Evolutionary conservation across 768 basidiomycete genomes (phyloP).

Genomic region (Russula foetens): DNA sequence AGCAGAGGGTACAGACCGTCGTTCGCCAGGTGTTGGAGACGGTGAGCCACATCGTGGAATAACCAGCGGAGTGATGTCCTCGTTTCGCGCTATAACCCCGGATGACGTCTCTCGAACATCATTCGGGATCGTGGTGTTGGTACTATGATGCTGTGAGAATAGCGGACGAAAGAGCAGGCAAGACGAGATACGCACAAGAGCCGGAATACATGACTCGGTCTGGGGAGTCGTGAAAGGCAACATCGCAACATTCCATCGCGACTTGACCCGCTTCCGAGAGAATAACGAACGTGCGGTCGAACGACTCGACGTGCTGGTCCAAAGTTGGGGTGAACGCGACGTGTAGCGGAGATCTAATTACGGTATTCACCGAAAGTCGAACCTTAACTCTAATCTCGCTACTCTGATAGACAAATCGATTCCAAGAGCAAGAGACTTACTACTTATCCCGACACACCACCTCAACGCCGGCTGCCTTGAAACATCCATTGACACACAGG

Average conservation of each 20-base stretch:
- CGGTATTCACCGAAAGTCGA: background rate
- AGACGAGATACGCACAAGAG: background rate
- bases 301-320: background rate
- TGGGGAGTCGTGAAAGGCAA: slow-evolving; percentile 34
- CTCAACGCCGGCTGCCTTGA: slow-evolving; percentile 59
- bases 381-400: slow-evolving; percentile 17
- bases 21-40: background rate
- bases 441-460: slow-evolving; percentile 9
- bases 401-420: background rate
- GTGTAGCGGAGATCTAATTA: background rate
- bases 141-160: background rate
- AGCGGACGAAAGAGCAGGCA: background rate
- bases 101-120: background rate
- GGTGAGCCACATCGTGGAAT: background rate
- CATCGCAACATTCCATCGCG: slow-evolving; percentile 85
- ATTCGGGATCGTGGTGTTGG: background rate
- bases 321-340: background rate
- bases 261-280: slow-evolving; percentile 3
- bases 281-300: background rate
- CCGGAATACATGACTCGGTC: slow-evolving; percentile 31
- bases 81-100: background rate
- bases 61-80: background rate
- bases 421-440: too few relatives aligned
- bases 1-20: background rate
- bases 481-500: slow-evolving; percentile 92